Base-by-base conservation (phyloP, 2,329 filamentous ascomycete genomes). In the Sarocladium oryzae region DNA sequence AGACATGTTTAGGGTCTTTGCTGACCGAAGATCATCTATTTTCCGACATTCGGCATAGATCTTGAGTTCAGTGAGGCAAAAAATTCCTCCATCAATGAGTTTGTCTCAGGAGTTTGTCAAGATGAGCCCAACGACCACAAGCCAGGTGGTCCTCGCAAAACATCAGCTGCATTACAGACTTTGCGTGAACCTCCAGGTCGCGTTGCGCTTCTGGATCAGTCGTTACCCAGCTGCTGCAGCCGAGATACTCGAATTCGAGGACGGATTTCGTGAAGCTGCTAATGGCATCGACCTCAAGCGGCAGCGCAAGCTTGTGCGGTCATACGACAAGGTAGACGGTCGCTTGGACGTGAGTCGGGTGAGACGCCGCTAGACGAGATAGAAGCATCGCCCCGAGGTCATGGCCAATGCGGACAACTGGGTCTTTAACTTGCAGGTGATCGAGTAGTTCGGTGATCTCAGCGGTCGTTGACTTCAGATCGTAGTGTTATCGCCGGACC, bases 371-470 rank as follows among this genome's bases (percentile, higher is more conserved):
- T 11, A 65, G 23, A 1, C 65, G 56, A 2, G 64, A 65, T 4
- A 68, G 37, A 0, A 68, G 51, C 5, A 62, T 66, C 9, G 63
- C 59, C 1, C 66, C 65, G 43, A 68, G 63, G 28, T 71, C 68
- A 26, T 71, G 68, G 0, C 64, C 67, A 1, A 69, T 56, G 15
- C 75, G 77, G n/a, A 78, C 58, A 2, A 72, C 73, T 45, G 23
- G 36, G 10, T 10, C 7, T 65, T 63, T 0, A 60, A 72, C 58
- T 16, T 51, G 50, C 1, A 65, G 54, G 21, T 62, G 56, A 18
- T 57, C 58, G 0, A 72, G 59, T 0, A 72, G 57, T 11, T 68
- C 63, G 1, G 63, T 41, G 48, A 70, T 43, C 21, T 69, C 67
- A 28, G 63, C 58, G 3, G 64, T 56, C 52, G 69, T 61, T 0